Conservation (phyloP, 768 basidiomycete genomes). For the Lactifluus subvellereus region DNA sequence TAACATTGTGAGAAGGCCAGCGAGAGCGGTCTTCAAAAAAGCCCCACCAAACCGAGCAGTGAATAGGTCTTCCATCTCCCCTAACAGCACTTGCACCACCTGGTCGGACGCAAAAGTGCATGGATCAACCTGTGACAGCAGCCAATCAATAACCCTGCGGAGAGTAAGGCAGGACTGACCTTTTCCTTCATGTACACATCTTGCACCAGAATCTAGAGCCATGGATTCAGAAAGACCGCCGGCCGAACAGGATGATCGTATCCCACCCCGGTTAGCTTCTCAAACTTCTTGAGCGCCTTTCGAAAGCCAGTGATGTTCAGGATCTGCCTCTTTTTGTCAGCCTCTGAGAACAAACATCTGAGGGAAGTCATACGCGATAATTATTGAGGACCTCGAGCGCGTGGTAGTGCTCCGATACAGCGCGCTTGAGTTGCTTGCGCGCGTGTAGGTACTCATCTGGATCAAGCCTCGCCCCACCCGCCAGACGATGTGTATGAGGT, state of each 20-base stretch:
- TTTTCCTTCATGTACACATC: constrained; percentile 77
- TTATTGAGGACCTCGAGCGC: constrained; percentile 81
- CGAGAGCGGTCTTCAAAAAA: constrained; percentile 4
- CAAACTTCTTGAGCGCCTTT: constrained; percentile 82
- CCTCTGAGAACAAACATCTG: constrained; percentile 11
- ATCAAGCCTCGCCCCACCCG: constrained; percentile 32
- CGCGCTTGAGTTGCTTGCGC: constrained; percentile 80
- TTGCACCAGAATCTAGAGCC: constrained; percentile 55
- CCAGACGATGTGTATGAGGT: not conserved
- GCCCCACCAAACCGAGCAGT: constrained; percentile 67
- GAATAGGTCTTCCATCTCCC: constrained; percentile 71
- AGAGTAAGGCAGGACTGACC: constrained; percentile 33
- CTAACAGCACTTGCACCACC: constrained; percentile 59
- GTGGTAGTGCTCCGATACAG: constrained; percentile 77
- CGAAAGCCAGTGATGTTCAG: constrained; percentile 88
- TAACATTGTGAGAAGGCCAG: not conserved
- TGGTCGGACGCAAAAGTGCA: constrained; percentile 62
- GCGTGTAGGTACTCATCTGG: constrained; percentile 80
- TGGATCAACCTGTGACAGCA: constrained; percentile 50
- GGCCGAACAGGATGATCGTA: constrained; percentile 27
- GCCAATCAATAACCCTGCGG: not conserved
- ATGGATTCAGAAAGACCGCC: not conserved
- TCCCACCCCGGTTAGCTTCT: constrained; percentile 68
- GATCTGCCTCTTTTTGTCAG: constrained; percentile 40
- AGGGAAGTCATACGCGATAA: constrained; percentile 56